Evolutionary conservation across 164 flowering plant genomes (phyloP), one percentile per base, ranked within the genome.

Genomic region (Umbilicus rupestris): DNA sequence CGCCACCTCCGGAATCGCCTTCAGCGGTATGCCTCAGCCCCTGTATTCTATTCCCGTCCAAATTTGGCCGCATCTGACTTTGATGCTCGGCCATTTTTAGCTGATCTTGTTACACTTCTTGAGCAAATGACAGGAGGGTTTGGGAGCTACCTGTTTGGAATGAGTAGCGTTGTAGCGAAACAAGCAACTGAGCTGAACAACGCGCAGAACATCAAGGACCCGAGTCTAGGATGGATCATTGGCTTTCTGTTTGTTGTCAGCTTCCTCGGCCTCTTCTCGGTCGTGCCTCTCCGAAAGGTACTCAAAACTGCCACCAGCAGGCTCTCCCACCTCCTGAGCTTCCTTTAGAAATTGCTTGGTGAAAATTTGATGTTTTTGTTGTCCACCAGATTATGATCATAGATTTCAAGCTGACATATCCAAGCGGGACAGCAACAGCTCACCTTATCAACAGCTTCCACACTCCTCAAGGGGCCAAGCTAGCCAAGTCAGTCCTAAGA

Each of bases 1-100:
- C n/a, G 90, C 88, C 14, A 72, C 84, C 7, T 81, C 84, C 44
- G 93, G 93, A 1, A 79, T 87, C 24, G 87, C 88, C 35, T 84
- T 85, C 42, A 87, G 93, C 75, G 75, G 89, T 85, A 62, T 30
- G 64, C 64, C 5, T 62, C 26, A 19, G 0, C 8, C 37, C 37
- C 42, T 59, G n/a, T n/a, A n/a, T 19, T 33, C 5, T 33, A 35
- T 10, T 17, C 12, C 3, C 20, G 19, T 35, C 35, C 41, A 3
- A 2, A 19, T 35, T 39, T 19, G 30, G 3, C 15, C 22, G n/a
- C n/a, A n/a, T n/a, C n/a, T n/a, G n/a, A n/a, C n/a, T n/a, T n/a
- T n/a, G n/a, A n/a, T n/a, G n/a, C n/a, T n/a, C n/a, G n/a, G n/a
- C n/a, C n/a, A n/a, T n/a, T n/a, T n/a, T n/a, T n/a, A 26, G 24